These are phyloP conservation scores for Arthrobotrys conoides DNA, from an alignment of 2,329 filamentous ascomycete species.

Conservation along the genomic window DNA sequence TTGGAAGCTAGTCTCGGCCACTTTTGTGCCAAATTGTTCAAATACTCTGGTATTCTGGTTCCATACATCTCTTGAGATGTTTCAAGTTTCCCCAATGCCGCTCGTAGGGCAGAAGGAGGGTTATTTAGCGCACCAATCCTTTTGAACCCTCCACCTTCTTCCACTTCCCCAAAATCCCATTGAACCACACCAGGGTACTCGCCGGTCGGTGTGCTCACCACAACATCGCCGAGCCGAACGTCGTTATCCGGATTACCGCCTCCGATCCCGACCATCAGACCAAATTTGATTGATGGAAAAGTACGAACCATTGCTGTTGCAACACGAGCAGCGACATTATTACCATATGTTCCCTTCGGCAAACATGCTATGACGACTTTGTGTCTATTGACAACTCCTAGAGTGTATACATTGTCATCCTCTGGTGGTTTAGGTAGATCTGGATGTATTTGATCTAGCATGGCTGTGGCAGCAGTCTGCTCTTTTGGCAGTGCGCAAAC, in stretches of 20 bases:
- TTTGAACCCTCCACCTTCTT: conserved; percentile 3
- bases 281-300: conserved; percentile 30
- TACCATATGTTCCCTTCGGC: conserved; percentile 6
- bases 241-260: conserved; percentile 26
- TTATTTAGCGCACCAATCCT: conserved; percentile 19
- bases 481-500: conserved; percentile 32
- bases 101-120: conserved; percentile 2
- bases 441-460: conserved; percentile 22
- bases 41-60: conserved; percentile 15
- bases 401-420: conserved; percentile 17
- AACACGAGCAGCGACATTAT: conserved; percentile 7
- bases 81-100: conserved; percentile 19
- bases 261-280: conserved; percentile 32
- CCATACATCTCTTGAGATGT: conserved; percentile 6
- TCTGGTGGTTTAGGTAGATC: conserved; percentile 7
- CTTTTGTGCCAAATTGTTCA: conserved; percentile 10
- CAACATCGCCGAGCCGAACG: conserved; percentile 20
- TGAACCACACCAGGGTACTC: conserved; percentile 11
- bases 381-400: conserved; percentile 13
- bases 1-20: not conserved
- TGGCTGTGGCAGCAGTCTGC: conserved; percentile 19
- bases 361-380: conserved; percentile 31
- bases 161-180: conserved; percentile 35
- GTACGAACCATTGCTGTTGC: conserved; percentile 14
- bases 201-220: conserved; percentile 11